Evolutionary conservation across 2,329 filamentous ascomycete species (phyloP), one percentile per base, ranked within the genome.

Genomic region (Fusarium brevicatenulatum): DNA sequence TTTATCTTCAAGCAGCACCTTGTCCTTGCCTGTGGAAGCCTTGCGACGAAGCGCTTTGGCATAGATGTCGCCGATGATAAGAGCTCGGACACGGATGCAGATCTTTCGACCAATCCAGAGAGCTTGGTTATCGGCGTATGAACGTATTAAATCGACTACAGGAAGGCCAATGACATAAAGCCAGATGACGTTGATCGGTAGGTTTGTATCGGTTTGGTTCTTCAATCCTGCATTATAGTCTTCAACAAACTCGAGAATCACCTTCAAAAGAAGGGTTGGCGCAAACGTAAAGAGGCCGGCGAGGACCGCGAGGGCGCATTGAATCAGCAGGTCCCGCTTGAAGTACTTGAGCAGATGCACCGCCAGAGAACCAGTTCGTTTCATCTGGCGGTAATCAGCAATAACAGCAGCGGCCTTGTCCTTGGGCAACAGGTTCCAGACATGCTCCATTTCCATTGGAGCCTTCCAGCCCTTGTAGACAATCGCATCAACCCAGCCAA

Each of bases 41-140:
- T 97, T 97, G 76, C 96, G 91, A 72, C 97, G 91, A 23, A 99
- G 87, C 4, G 96, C 94, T 84, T 99, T 99, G 64, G 95, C 93
- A 81, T 99, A 99, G 52, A 99, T 96, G 79, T 99, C 96, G 62
- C 96, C 96, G 74, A 99, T 94, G 70, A 99, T 95, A 79, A 99
- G 96, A 56, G 96, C 95, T 71, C 95, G 92, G 47, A 98, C 87
- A 70, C 94, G 92, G 77, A 99, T 95, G 82, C 95, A 98, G 70
- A 98, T 93, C 82, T 95, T 97, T 63, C 96, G 92, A 21, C 96
- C 96, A 66, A 97, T 92, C 93, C 94, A 99, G 1, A 99, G 87
- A 13, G 94, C 93, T 81, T 96, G 93, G 25, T 93, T 93, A 81
- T 96, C 94, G 37, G 91, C 91, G 28, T 97, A 86, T 9, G 95